Conservation (phyloP, 768 basidiomycete genomes). For the Pisolithus marmoratus region DNA sequence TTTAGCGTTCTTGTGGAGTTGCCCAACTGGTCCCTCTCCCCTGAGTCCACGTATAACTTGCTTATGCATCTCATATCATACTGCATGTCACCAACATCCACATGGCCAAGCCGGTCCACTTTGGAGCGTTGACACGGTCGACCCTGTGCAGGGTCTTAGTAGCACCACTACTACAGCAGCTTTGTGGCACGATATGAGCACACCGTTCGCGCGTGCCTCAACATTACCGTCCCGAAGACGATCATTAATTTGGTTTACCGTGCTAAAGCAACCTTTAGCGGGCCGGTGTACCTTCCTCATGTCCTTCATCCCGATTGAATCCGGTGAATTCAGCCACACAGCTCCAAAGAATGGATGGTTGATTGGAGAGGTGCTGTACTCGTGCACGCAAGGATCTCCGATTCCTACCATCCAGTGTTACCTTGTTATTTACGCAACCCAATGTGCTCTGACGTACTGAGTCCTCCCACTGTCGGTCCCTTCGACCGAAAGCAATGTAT, state of each 20-base stretch:
- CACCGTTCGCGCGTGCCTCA: constrained; percentile 19
- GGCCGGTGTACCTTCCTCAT: not conserved
- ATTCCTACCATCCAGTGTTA: too few species aligned
- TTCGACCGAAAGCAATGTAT: not conserved
- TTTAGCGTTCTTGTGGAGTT: too few species aligned
- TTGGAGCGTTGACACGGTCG: too few species aligned
- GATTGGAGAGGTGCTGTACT: not conserved
- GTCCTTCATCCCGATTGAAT: not conserved
- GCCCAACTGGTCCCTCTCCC: too few species aligned
- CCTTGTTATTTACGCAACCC: too few species aligned
- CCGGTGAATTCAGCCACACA: not conserved
- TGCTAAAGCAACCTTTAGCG: not conserved
- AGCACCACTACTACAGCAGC: not conserved
- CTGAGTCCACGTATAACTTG: too few species aligned
- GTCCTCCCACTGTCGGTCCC: not conserved
- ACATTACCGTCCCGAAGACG: not conserved
- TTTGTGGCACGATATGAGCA: constrained; percentile 7
- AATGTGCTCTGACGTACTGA: too few species aligned
- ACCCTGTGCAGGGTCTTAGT: not conserved
- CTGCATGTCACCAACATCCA: too few species aligned
- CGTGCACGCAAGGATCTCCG: not conserved
- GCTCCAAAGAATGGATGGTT: not conserved
- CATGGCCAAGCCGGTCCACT: too few species aligned
- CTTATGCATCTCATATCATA: too few species aligned
- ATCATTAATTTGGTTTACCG: not conserved